Conservation (phyloP, 257 asterid genomes). For the Striga asiatica region DNA sequence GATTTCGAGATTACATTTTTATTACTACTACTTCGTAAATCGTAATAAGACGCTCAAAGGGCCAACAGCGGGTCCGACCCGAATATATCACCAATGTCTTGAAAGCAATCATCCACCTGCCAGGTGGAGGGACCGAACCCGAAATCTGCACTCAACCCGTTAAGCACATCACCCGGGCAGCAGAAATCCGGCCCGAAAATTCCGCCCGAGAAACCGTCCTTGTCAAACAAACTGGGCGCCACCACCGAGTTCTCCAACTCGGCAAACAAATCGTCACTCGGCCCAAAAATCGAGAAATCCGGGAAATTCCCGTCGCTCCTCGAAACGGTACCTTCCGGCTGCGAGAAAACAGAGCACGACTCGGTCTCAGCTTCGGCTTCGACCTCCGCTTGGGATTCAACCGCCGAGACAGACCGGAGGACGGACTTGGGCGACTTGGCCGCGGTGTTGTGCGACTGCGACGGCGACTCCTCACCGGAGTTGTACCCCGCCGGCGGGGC, state of each 20-base stretch:
- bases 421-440: conserved; percentile 77
- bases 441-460: conserved; percentile 28
- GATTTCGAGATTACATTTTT: conserved; percentile 13
- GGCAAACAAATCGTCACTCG: conserved; percentile 28
- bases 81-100: conserved; percentile 68
- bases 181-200: conserved; percentile 27
- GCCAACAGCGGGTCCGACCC: conserved; percentile 71
- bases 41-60: conserved; percentile 4
- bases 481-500: conserved; percentile 43
- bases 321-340: conserved; percentile 13
- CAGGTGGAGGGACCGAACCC: conserved; percentile 31
- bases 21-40: not conserved
- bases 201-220: conserved; percentile 25
- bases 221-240: conserved; percentile 48
- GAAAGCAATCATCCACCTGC: conserved; percentile 50
- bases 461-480: conserved; percentile 73
- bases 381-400: conserved; percentile 29
- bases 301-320: conserved; percentile 20
- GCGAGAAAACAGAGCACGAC: conserved; percentile 19
- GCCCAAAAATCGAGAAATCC: conserved; percentile 34
- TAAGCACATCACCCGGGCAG: conserved; percentile 18
- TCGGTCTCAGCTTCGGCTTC: conserved; percentile 35
- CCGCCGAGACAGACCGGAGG: conserved; percentile 35
- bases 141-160: conserved; percentile 37
- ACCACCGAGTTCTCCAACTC: no score